phyloP scores from a whole-genome alignment of 2,329 filamentous ascomycete species.

The Chaetoscypha palmicola region DNA sequence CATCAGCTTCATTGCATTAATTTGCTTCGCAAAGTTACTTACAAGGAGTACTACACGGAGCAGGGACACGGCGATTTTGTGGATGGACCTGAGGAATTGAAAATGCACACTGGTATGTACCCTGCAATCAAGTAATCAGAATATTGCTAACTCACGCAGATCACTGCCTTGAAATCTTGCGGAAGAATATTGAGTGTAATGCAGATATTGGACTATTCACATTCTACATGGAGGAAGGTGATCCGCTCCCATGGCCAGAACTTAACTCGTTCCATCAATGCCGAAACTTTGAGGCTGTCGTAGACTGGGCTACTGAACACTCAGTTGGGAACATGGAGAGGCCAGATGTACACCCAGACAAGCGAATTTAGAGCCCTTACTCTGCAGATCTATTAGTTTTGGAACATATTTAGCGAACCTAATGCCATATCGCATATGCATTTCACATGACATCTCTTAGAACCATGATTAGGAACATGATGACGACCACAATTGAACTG shows the following conservation, averaged over 20 bases:
- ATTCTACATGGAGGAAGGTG: constrained; percentile 40
- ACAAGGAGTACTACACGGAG: constrained; percentile 43
- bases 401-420: too few species aligned
- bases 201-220: constrained; percentile 48
- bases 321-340: constrained; percentile 35
- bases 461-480: too few species aligned
- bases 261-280: constrained; percentile 48
- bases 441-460: too few species aligned
- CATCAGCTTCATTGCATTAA: constrained; percentile 36
- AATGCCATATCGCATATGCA: too few species aligned
- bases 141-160: constrained; percentile 27
- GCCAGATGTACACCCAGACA: constrained; percentile 17
- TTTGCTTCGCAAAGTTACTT: constrained; percentile 38
- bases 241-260: constrained; percentile 46
- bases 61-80: constrained; percentile 41
- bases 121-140: background rate
- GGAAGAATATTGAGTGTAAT: constrained; percentile 48
- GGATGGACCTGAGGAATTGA: constrained; percentile 36
- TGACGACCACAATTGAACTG: too few species aligned
- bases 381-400: too few species aligned
- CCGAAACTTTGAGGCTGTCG: constrained; percentile 45
- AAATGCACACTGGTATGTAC: constrained; percentile 33
- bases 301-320: constrained; percentile 46
- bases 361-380: background rate
- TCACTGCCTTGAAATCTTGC: constrained; percentile 47